A percentile compares a stretch with the other conserved stretches of the same genome.
phyloP scores from a whole-genome alignment of 2,329 filamentous ascomycete species.

The Diaporthe vaccinii region DNA sequence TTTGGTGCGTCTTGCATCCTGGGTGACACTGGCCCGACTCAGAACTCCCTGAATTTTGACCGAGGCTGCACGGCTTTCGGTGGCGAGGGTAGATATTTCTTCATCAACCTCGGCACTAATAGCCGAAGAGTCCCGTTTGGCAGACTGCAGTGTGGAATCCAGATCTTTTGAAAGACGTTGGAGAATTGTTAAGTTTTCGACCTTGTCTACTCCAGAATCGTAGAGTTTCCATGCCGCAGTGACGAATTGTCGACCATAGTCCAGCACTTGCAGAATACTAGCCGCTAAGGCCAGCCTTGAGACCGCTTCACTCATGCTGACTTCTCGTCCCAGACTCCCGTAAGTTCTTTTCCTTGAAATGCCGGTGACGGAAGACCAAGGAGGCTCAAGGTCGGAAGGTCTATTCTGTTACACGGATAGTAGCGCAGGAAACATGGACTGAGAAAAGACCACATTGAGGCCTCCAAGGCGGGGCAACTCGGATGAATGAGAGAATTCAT shows the following conservation, averaged over 20 bases:
- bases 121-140: not conserved
- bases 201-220: not conserved
- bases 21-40: not conserved
- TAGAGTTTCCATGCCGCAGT: not conserved
- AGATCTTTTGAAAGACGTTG: not conserved
- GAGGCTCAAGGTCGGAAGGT: not conserved
- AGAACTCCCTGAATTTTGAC: not conserved
- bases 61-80: not conserved
- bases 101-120: not conserved
- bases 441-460: not conserved
- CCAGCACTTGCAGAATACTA: not conserved
- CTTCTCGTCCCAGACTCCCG: not conserved
- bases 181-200: not conserved
- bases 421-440: not conserved
- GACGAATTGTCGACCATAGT: not conserved
- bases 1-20: not conserved
- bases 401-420: not conserved
- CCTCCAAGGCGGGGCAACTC: not conserved
- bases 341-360: not conserved
- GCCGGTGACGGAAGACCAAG: not conserved
- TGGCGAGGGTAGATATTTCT: not conserved
- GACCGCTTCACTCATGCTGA: not conserved
- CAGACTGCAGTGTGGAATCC: not conserved
- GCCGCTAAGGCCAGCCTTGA: not conserved
- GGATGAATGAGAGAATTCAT: not conserved